phyloP scores from a whole-genome alignment of 140 eudicot species.

The Erigeron philadelphicus region DNA sequence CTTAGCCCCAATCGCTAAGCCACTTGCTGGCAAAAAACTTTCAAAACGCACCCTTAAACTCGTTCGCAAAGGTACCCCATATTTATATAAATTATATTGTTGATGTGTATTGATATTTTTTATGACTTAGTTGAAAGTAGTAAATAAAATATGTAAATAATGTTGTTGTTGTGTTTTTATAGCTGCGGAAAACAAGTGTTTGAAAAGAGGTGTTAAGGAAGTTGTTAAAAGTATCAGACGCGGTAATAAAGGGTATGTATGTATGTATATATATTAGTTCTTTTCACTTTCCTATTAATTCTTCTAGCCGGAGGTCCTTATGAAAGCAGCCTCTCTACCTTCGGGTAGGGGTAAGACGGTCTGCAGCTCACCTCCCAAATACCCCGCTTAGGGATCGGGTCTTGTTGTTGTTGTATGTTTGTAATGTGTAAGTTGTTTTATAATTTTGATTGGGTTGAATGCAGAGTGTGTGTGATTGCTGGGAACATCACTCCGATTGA shows the following conservation, averaged over 20 bases:
- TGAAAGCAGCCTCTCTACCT: no score
- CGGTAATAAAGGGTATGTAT: slow-evolving; percentile 77
- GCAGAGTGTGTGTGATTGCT: slow-evolving; percentile 90
- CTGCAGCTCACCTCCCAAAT: no score
- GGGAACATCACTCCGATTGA: slow-evolving; percentile 97
- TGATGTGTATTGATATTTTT: background rate
- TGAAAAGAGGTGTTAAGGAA: slow-evolving; percentile 98
- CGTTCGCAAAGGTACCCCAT: slow-evolving; percentile 68
- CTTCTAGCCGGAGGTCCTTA: no score
- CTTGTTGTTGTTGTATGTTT: no score
- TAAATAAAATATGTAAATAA: background rate
- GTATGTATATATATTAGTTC: background rate
- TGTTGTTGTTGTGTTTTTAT: slow-evolving; percentile 8
- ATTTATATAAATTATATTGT: background rate
- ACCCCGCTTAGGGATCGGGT: no score
- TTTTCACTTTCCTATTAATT: no score
- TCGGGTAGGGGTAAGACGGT: no score
- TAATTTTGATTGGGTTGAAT: background rate
- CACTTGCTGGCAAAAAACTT: slow-evolving; percentile 92
- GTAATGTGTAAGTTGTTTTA: background rate
- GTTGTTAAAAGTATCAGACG: slow-evolving; percentile 91
- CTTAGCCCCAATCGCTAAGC: slow-evolving; percentile 88
- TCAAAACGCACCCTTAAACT: slow-evolving; percentile 79
- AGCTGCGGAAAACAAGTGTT: slow-evolving; percentile 94
- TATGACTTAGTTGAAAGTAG: background rate